Conservation (phyloP, 192 early-diverging fungal genomes). For the Dissophora ornata region DNA sequence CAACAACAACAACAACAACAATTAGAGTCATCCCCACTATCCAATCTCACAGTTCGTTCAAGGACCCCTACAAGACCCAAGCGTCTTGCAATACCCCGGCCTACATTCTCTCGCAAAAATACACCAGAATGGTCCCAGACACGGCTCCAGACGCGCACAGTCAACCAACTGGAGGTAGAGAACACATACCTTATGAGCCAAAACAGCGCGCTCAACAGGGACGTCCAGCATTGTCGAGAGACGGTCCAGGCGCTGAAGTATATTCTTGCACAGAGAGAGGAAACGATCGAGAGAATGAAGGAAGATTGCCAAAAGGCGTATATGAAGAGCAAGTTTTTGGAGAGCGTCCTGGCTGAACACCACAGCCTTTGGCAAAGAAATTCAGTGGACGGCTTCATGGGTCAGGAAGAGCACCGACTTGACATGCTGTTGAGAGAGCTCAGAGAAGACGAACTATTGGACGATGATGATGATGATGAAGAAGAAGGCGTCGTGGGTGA, state of each 20-base stretch:
- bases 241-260: conserved; percentile 24
- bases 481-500: too few species aligned
- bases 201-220: conserved; percentile 29
- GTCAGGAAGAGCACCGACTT: background rate
- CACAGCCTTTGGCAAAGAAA: background rate
- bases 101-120: too few species aligned
- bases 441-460: too few species aligned
- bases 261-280: conserved; percentile 29
- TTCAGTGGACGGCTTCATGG: background rate
- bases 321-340: conserved; percentile 38
- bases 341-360: conserved; percentile 19
- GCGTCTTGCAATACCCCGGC: too few species aligned
- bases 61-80: background rate
- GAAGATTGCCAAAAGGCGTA: conserved; percentile 17
- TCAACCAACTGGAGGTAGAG: conserved; percentile 44
- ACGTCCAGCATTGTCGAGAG: conserved; percentile 38
- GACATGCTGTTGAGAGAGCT: background rate
- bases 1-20: background rate
- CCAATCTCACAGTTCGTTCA: conserved; percentile 4
- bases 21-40: background rate
- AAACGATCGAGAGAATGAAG: conserved; percentile 20
- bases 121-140: background rate
- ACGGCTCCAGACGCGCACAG: conserved; percentile 1
- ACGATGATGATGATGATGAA: too few species aligned
- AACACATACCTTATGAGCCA: conserved; percentile 37